Conservation (phyloP, 106 monocot genomes). For the Vanilla planifolia region DNA sequence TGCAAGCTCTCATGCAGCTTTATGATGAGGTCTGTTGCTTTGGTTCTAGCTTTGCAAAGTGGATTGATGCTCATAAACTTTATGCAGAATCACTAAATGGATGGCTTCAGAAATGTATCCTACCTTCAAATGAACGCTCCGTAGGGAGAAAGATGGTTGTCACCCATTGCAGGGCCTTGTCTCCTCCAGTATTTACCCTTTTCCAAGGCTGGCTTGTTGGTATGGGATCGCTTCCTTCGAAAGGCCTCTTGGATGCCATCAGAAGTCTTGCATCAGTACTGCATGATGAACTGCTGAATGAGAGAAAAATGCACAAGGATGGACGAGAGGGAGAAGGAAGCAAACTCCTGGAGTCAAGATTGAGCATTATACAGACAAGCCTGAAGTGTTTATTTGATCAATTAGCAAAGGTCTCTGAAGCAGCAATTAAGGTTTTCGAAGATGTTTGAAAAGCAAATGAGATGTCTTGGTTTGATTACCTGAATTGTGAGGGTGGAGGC, state of each 20-base stretch:
- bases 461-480: slow-evolving; percentile 29
- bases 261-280: slow-evolving; percentile 25
- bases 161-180: slow-evolving; percentile 39
- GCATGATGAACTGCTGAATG: slow-evolving; percentile 5
- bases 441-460: slow-evolving; percentile 46
- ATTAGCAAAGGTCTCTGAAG: slow-evolving; percentile 62
- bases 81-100: slow-evolving; percentile 54
- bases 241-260: slow-evolving; percentile 47
- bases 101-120: slow-evolving; percentile 81
- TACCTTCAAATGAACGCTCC: slow-evolving; percentile 41
- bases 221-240: slow-evolving; percentile 38
- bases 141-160: slow-evolving; percentile 28
- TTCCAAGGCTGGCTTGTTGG: slow-evolving; percentile 53
- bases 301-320: not conserved
- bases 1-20: slow-evolving; percentile 38
- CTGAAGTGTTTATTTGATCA: slow-evolving; percentile 43
- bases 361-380: slow-evolving; percentile 32
- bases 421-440: slow-evolving; percentile 53
- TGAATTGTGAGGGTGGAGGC: not conserved
- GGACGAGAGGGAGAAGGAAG: slow-evolving; percentile 8
- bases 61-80: slow-evolving; percentile 38
- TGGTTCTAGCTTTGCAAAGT: slow-evolving; percentile 38
- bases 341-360: not conserved
- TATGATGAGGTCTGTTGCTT: slow-evolving; percentile 48
- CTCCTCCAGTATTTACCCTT: slow-evolving; percentile 78